These are phyloP conservation scores for Phialemonium atrogriseum DNA, from an alignment of 2,329 filamentous ascomycete genomes.

Conservation along the genomic window DNA sequence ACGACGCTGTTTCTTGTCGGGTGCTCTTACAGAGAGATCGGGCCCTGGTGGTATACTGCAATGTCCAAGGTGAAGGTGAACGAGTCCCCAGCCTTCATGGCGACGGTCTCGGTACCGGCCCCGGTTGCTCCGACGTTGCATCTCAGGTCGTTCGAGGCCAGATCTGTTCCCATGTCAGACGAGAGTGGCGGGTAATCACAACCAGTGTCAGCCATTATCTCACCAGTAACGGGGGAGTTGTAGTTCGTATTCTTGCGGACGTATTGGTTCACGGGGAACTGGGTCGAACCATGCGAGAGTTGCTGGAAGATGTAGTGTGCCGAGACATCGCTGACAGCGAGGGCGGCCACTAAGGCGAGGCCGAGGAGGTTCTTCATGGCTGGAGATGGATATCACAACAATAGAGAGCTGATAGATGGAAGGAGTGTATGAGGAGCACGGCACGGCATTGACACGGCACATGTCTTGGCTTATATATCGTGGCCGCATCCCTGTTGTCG, in stretches of 20 bases:
- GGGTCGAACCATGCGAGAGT: conserved; percentile 21
- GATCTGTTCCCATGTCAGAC: too few species aligned
- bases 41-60: conserved; percentile 34
- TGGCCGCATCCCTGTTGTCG: too few species aligned
- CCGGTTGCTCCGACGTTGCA: conserved; percentile 30
- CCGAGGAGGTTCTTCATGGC: conserved; percentile 24
- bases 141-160: conserved; percentile 27
- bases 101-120: conserved; percentile 24
- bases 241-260: conserved; percentile 38
- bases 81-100: conserved; percentile 26
- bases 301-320: conserved; percentile 35
- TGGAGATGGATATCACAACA: too few species aligned
- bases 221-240: conserved; percentile 39
- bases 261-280: conserved; percentile 27
- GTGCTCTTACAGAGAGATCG: conserved; percentile 23
- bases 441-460: too few species aligned
- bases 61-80: conserved; percentile 32
- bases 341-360: conserved; percentile 20
- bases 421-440: too few species aligned
- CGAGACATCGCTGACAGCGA: conserved; percentile 23
- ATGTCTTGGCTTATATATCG: too few species aligned
- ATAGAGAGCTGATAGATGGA: too few species aligned
- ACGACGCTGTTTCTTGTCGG: not conserved
- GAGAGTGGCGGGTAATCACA: too few species aligned
- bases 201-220: too few species aligned